Evolutionary conservation across 2,329 filamentous ascomycete species (phyloP).

Genomic region (Fusarium brachygibbosum): DNA sequence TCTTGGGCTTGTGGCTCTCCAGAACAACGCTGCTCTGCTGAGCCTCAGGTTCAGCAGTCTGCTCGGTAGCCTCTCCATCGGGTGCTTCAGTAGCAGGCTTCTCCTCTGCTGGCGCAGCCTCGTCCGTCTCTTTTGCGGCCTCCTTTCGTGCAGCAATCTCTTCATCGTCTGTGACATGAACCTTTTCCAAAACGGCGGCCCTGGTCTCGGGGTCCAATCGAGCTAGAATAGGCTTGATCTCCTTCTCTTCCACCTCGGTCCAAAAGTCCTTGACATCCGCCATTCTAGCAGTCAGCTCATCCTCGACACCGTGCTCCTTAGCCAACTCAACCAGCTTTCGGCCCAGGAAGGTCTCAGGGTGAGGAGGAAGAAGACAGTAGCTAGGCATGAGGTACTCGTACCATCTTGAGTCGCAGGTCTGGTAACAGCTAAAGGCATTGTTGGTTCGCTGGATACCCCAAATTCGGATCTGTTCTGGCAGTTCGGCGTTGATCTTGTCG

Average conservation of each 20-base stretch:
- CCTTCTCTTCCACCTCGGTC: constrained; percentile 82
- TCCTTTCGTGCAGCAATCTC: constrained; percentile 47
- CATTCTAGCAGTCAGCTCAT: constrained; percentile 76
- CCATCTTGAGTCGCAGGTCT: constrained; percentile 93
- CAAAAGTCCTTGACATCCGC: constrained; percentile 86
- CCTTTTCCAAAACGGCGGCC: constrained; percentile 71
- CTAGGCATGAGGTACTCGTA: constrained; percentile 98
- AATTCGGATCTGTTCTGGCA: constrained; percentile 90
- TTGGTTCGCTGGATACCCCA: constrained; percentile 94
- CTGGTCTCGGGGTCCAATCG: constrained; percentile 73
- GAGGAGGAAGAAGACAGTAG: constrained; percentile 91
- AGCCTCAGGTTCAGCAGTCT: constrained; percentile 40
- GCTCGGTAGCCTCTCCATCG: constrained; percentile 31
- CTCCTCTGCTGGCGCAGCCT: constrained; percentile 42
- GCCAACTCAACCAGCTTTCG: constrained; percentile 85
- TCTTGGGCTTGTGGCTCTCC: constrained; percentile 55
- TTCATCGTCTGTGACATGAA: constrained; percentile 62
- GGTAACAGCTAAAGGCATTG: constrained; percentile 94
- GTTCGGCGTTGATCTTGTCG: constrained; percentile 87
- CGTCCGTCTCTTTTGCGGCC: constrained; percentile 28
- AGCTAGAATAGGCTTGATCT: constrained; percentile 79
- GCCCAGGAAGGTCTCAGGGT: constrained; percentile 87
- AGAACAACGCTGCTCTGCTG: constrained; percentile 44
- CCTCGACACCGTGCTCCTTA: constrained; percentile 78
- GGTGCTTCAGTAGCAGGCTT: constrained; percentile 41